Evolutionary conservation across 2,329 filamentous ascomycete species (phyloP).

Genomic region (Ceratocystiopsis brevicomis): DNA sequence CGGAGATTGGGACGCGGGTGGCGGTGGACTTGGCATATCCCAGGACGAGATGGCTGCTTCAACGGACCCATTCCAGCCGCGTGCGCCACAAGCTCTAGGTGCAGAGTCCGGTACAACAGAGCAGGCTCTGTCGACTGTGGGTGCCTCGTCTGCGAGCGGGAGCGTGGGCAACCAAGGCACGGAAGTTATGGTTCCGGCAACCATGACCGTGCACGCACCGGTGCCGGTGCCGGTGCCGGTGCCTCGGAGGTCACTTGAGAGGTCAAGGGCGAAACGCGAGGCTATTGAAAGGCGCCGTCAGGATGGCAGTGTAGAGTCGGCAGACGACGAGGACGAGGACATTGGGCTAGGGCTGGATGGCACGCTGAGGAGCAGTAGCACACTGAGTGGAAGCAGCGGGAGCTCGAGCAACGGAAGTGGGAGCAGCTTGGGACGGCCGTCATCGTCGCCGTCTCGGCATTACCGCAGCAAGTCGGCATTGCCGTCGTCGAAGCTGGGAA

Average conservation of each 20-base stretch:
- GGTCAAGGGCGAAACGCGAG: constrained; percentile 55
- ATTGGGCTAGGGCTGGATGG: constrained; percentile 31
- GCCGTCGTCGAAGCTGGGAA: constrained; percentile 74
- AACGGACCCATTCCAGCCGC: background rate
- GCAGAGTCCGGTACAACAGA: background rate
- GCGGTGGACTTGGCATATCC: constrained; percentile 52
- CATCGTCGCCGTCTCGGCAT: constrained; percentile 21
- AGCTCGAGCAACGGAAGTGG: constrained; percentile 12
- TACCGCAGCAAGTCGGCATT: constrained; percentile 36
- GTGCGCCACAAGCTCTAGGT: background rate
- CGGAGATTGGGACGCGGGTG: constrained; percentile 58
- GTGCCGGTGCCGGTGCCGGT: constrained; percentile 22
- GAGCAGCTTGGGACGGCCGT: constrained; percentile 7
- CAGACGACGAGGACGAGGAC: constrained; percentile 90
- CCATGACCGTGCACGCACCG: constrained; percentile 30
- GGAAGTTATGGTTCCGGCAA: constrained; percentile 30
- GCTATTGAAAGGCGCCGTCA: constrained; percentile 52
- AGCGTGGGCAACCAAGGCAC: too few relatives aligned
- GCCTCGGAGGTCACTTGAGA: constrained; percentile 51
- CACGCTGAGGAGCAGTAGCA: constrained; percentile 12
- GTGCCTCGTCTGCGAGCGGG: too few relatives aligned
- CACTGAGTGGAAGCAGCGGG: constrained; percentile 1
- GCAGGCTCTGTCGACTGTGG: background rate
- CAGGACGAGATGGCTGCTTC: constrained; percentile 29
- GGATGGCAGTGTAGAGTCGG: constrained; percentile 64